These are phyloP conservation scores for Podaxis rugospora DNA, from an alignment of 768 basidiomycete genomes.

Conservation along the genomic window DNA sequence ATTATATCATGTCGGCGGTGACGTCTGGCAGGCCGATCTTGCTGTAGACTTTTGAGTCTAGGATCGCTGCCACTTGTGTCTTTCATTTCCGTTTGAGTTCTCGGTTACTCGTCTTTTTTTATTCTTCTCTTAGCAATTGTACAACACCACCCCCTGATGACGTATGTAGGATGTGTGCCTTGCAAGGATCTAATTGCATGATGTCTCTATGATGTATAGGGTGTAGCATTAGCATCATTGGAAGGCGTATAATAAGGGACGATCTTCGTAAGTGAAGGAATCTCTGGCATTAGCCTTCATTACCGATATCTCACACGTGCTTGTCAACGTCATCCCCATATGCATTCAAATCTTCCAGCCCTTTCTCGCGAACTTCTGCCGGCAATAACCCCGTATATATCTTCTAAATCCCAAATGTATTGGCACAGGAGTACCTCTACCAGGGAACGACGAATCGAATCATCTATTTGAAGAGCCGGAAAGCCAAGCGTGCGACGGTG, in stretches of 20 bases:
- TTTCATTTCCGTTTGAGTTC: neutral
- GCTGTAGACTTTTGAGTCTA: conserved; percentile 11
- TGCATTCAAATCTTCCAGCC: neutral
- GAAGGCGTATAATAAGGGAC: too few species aligned
- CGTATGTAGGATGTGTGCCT: neutral
- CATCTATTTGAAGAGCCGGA: neutral
- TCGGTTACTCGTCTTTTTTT: neutral
- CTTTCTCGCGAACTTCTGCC: neutral
- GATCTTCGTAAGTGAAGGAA: too few species aligned
- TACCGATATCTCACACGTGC: neutral
- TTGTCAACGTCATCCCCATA: neutral
- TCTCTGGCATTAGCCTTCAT: neutral
- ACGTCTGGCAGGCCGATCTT: conserved; percentile 15
- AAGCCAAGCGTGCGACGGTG: neutral
- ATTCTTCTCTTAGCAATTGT: neutral
- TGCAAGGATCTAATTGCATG: neutral
- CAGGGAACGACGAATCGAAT: neutral
- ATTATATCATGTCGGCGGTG: conserved; percentile 11
- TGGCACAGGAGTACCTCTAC: neutral
- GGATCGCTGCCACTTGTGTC: neutral
- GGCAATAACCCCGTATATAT: neutral
- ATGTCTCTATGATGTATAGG: neutral
- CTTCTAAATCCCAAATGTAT: conserved; percentile 1
- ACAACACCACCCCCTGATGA: neutral
- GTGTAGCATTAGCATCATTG: too few species aligned